These are phyloP conservation scores for Cladosporium sphaerospermum DNA, from an alignment of 2,329 filamentous ascomycete species.

Conservation along the genomic window DNA sequence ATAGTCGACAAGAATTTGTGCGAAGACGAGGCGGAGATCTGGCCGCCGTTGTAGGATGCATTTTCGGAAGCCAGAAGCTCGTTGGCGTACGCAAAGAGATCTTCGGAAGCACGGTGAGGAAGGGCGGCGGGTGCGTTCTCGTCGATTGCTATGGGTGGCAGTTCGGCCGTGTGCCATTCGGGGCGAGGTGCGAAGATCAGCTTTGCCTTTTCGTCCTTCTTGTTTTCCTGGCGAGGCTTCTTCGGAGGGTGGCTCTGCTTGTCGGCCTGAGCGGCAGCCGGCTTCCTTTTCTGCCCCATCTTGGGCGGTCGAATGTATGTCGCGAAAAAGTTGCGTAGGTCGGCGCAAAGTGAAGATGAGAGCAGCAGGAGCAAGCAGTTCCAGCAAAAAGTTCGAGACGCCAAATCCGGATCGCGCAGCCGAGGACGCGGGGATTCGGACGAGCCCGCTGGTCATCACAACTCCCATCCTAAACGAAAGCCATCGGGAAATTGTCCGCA, in stretches of 20 bases:
- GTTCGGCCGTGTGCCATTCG: conserved; percentile 59
- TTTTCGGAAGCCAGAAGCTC: conserved; percentile 73
- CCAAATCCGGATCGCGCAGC: not conserved
- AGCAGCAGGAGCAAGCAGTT: not conserved
- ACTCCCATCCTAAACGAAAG: too few relatives aligned
- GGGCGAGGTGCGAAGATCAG: conserved; percentile 51
- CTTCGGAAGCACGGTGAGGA: conserved; percentile 49
- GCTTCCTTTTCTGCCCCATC: conserved; percentile 34
- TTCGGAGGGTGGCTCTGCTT: conserved; percentile 21
- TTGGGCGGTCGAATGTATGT: not conserved
- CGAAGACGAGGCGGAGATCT: conserved; percentile 73
- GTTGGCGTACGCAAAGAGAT: conserved; percentile 64
- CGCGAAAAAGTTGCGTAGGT: not conserved
- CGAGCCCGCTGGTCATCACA: too few relatives aligned
- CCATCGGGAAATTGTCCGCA: not conserved
- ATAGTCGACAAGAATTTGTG: conserved; percentile 96
- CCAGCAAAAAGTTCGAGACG: conserved; percentile 3
- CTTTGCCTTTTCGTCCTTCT: conserved; percentile 22
- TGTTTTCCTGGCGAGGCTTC: conserved; percentile 13
- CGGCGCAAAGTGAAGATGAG: not conserved
- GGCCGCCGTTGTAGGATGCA: conserved; percentile 62
- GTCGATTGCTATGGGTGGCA: conserved; percentile 45
- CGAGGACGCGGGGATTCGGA: too few relatives aligned
- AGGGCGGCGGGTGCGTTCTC: conserved; percentile 4
- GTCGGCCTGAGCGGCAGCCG: conserved; percentile 19